phyloP scores from a whole-genome alignment of 164 flowering plant species.

The Nymphaea thermarum region DNA sequence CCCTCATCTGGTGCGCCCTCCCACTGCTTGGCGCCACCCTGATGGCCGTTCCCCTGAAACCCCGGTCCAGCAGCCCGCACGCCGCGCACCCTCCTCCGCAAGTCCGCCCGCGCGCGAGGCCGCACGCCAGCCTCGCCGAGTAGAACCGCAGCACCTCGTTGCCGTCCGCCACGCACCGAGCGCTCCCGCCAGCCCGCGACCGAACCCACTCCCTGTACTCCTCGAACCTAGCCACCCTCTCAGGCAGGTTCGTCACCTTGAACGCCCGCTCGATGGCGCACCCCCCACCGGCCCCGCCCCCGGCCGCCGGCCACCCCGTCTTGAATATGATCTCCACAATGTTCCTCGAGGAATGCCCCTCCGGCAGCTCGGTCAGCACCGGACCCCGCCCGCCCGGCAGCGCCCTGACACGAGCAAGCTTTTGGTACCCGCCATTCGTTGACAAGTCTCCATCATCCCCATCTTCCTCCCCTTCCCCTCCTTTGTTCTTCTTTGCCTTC shows the following conservation, averaged over 20 bases:
- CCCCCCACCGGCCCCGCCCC: neutral
- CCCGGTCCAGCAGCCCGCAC: neutral
- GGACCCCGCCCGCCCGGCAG: neutral
- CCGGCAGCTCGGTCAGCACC: conserved; percentile 47
- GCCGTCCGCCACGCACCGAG: conserved; percentile 86
- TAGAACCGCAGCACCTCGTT: conserved; percentile 93
- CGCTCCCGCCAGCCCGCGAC: conserved; percentile 24
- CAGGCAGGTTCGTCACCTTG: conserved; percentile 59
- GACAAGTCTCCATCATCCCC: neutral
- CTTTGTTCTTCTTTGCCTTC: neutral
- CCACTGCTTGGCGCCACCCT: neutral
- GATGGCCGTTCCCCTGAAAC: neutral
- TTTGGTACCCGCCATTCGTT: neutral
- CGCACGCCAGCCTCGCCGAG: conserved; percentile 26
- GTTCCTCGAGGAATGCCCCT: conserved; percentile 82
- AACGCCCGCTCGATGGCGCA: conserved; percentile 80
- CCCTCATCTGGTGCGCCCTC: neutral
- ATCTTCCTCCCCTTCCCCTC: neutral
- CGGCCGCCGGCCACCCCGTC: conserved; percentile 38
- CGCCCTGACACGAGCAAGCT: neutral
- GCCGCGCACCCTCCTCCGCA: conserved; percentile 56
- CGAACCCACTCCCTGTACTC: conserved; percentile 73
- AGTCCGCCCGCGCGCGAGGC: conserved; percentile 28
- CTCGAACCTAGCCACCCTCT: conserved; percentile 67
- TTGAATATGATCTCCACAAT: conserved; percentile 94